Percentiles rank a stretch among this genome's conserved stretches.
phyloP scores from a whole-genome alignment of 2,329 filamentous ascomycete genomes.

The Colletotrichum tabaci region DNA sequence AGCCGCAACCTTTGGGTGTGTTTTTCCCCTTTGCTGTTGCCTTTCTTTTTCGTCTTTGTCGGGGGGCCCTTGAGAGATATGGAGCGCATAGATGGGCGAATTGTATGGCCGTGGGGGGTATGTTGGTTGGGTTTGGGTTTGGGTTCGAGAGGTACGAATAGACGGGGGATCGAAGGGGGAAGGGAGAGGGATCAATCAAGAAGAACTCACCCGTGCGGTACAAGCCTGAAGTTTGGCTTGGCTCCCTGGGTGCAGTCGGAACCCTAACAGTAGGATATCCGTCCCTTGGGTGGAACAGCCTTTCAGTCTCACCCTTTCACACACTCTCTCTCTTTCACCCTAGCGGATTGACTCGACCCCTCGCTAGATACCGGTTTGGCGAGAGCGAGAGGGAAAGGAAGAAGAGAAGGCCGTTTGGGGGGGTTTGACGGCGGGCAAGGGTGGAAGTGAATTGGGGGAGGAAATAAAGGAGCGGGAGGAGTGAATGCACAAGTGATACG shows the following conservation, averaged over 20 bases:
- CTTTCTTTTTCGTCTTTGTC: conserved; percentile 2
- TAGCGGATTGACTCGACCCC: conserved; percentile 9
- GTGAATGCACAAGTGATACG: neutral
- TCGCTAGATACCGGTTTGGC: neutral
- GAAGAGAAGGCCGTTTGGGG: neutral
- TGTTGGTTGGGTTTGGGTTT: too few species aligned
- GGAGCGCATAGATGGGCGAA: neutral
- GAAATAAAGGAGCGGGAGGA: conserved; percentile 12
- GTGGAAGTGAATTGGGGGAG: neutral
- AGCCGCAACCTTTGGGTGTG: conserved; percentile 5
- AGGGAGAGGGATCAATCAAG: neutral
- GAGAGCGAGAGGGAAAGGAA: conserved; percentile 7
- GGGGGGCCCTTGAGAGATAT: neutral
- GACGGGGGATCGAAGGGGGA: neutral
- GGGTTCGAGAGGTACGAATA: conserved; percentile 1
- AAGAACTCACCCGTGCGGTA: neutral
- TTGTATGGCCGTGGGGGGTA: neutral
- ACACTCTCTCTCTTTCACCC: neutral
- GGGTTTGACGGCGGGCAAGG: neutral
- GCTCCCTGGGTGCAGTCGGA: conserved; percentile 4
- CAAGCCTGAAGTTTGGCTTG: neutral
- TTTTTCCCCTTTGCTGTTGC: neutral
- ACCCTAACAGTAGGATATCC: neutral
- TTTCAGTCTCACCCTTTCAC: too few species aligned
- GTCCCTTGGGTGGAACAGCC: too few species aligned